These are phyloP conservation scores for Aspergillus sp. DNA, from an alignment of 2,329 filamentous ascomycete genomes.

Conservation along the genomic window DNA sequence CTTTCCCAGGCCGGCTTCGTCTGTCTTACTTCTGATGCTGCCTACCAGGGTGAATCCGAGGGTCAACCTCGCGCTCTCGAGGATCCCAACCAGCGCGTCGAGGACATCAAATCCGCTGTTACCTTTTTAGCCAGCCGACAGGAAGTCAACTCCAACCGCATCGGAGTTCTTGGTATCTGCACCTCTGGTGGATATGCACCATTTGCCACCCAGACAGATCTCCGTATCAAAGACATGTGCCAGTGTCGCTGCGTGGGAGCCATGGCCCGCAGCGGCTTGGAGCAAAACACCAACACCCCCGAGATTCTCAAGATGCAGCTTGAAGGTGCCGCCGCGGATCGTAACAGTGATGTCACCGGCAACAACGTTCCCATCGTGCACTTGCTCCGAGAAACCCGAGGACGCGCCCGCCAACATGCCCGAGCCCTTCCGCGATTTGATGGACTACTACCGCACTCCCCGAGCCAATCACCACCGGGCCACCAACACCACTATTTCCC, in stretches of 20 bases:
- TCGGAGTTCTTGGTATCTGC: constrained; percentile 37
- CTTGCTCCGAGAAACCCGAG: constrained; percentile 4
- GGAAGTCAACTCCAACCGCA: constrained; percentile 27
- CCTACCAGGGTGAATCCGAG: constrained; percentile 32
- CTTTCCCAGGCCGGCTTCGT: constrained; percentile 29
- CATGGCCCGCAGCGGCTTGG: constrained; percentile 19
- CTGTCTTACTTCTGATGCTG: constrained; percentile 32
- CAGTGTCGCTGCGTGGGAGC: constrained; percentile 27
- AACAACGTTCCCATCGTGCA: constrained; percentile 1
- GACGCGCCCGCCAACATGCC: constrained; percentile 5
- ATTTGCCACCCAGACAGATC: constrained; percentile 30
- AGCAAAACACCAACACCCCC: constrained; percentile 4
- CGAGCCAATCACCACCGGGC: constrained; percentile 12
- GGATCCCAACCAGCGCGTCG: constrained; percentile 30
- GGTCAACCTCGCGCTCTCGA: constrained; percentile 34
- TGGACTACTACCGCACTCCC: constrained; percentile 15
- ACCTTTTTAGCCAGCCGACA: constrained; percentile 20
- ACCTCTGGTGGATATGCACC: constrained; percentile 30
- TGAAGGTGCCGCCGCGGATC: constrained; percentile 5
- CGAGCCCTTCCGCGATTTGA: constrained; percentile 10
- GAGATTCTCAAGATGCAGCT: constrained; percentile 5
- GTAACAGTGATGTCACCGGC: constrained; percentile 6
- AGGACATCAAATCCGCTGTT: constrained; percentile 31
- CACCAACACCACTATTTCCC: constrained; percentile 5
- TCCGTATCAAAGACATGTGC: constrained; percentile 36